Evolutionary conservation across 257 asterid genomes (phyloP).

Genomic region (Parsonsia alboflavescens): DNA sequence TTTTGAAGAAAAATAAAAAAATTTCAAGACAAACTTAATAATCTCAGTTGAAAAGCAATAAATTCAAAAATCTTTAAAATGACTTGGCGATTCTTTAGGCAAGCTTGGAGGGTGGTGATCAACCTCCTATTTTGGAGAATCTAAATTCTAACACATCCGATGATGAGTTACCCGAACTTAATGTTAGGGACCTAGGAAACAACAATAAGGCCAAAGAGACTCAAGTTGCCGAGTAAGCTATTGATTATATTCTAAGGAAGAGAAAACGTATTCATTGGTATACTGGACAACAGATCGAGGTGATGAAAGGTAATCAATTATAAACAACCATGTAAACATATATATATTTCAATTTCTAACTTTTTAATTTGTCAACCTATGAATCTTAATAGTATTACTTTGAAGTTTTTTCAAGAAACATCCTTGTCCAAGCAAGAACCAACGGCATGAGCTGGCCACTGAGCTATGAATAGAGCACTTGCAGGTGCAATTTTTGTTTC

Average conservation of each 20-base stretch:
- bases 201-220: too few relatives aligned
- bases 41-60: too few relatives aligned
- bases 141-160: neutral
- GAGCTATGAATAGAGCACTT: conserved; percentile 24
- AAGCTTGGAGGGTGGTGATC: neutral
- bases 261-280: neutral
- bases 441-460: conserved; percentile 20
- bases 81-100: neutral
- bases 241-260: neutral
- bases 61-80: too few relatives aligned
- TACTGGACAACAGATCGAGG: neutral
- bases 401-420: conserved; percentile 20
- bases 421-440: conserved; percentile 28
- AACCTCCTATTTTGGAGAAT: neutral
- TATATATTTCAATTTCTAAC: neutral
- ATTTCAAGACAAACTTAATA: too few relatives aligned
- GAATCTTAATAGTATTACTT: too few relatives aligned
- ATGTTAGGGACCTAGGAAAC: neutral
- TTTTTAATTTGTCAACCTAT: neutral
- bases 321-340: neutral
- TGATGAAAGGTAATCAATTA: neutral
- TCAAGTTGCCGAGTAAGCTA: neutral
- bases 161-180: neutral
- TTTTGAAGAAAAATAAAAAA: too few relatives aligned
- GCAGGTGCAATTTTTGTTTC: conserved; percentile 38